phyloP scores from a whole-genome alignment of 805 yeast species.

The Metschnikowia arizonensis region DNA sequence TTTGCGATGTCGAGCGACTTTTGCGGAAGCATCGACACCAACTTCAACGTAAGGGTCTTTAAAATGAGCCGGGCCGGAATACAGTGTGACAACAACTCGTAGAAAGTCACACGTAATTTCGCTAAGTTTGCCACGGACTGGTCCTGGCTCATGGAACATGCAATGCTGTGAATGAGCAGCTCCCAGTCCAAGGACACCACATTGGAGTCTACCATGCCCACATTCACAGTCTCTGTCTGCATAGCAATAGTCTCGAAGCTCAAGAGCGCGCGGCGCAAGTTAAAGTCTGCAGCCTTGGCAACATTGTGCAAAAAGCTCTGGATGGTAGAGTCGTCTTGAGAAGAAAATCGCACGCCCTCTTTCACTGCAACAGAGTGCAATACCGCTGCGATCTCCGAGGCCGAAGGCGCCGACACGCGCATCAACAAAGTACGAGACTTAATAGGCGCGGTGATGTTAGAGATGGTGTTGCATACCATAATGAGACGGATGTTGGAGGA shows the following conservation, averaged over 20 bases:
- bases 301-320: constrained; percentile 44
- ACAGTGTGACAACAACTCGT: constrained; percentile 88
- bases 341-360: constrained; percentile 48
- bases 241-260: constrained; percentile 78
- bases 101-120: constrained; percentile 62
- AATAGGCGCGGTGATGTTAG: constrained; percentile 90
- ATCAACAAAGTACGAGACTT: constrained; percentile 86
- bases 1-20: constrained; percentile 49
- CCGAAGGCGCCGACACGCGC: constrained; percentile 80
- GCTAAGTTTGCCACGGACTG: constrained; percentile 60
- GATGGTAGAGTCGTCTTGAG: constrained; percentile 34
- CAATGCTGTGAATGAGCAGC: constrained; percentile 64
- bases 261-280: constrained; percentile 72
- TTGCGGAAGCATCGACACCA: constrained; percentile 30
- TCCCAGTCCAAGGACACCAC: constrained; percentile 83
- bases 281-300: constrained; percentile 57
- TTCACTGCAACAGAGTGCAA: constrained; percentile 51
- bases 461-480: constrained; percentile 82
- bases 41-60: constrained; percentile 49
- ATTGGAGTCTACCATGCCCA: constrained; percentile 33
- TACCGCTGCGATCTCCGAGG: constrained; percentile 53
- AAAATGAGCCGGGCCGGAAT: constrained; percentile 84
- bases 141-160: constrained; percentile 54
- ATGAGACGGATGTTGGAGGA: constrained; percentile 82
- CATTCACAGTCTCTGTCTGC: constrained; percentile 52